phyloP scores from a whole-genome alignment of 1,139 yeast species.

The Blastobotrys elegans region DNA sequence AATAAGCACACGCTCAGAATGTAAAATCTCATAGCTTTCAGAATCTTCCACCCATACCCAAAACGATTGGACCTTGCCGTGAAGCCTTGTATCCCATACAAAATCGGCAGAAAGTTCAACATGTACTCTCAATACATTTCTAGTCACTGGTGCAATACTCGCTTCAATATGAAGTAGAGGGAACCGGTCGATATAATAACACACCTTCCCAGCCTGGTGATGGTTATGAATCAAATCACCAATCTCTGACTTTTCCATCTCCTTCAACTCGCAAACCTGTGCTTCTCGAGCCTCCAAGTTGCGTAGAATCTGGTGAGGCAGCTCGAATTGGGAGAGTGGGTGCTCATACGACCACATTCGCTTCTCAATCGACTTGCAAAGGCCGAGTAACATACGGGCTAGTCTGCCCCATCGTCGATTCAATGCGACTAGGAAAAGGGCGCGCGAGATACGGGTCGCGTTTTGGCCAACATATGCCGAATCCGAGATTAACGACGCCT shows the following conservation, averaged over 20 bases:
- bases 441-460: constrained; percentile 87
- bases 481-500: constrained; percentile 81
- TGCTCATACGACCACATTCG: constrained; percentile 89
- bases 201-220: constrained; percentile 62
- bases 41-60: constrained; percentile 90
- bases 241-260: constrained; percentile 67
- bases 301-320: constrained; percentile 34
- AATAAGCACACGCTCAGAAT: constrained; percentile 74
- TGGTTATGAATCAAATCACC: constrained; percentile 86
- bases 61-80: constrained; percentile 84
- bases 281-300: constrained; percentile 63
- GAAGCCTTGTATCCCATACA: constrained; percentile 74
- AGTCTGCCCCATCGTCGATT: constrained; percentile 87
- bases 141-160: constrained; percentile 87
- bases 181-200: constrained; percentile 59
- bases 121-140: constrained; percentile 79
- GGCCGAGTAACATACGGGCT: constrained; percentile 63
- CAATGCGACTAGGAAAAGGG: constrained; percentile 78
- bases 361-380: constrained; percentile 82
- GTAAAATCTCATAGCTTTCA: constrained; percentile 60
- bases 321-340: constrained; percentile 71
- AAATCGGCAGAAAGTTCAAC: constrained; percentile 69
- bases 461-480: constrained; percentile 93
- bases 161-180: constrained; percentile 71
- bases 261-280: constrained; percentile 64